phyloP scores from a whole-genome alignment of 257 asterid genomes.

The Ophiorrhiza pumila region DNA sequence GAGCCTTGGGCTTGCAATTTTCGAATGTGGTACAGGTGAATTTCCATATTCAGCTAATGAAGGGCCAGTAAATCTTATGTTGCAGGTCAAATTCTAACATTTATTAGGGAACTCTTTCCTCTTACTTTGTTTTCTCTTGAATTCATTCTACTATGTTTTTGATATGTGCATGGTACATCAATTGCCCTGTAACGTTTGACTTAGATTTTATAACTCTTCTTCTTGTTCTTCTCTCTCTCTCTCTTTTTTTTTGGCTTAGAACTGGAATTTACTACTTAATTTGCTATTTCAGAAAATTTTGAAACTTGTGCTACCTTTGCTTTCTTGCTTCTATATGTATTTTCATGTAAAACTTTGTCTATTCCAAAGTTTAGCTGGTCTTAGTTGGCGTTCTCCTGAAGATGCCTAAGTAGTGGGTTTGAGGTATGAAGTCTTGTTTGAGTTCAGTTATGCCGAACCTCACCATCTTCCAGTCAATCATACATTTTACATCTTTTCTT shows the following conservation, averaged over 20 bases:
- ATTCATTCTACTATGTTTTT: not conserved
- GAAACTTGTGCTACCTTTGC: not conserved
- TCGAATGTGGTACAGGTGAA: constrained; percentile 97
- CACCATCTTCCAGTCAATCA: not conserved
- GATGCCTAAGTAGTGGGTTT: not conserved
- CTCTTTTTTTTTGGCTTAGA: too few species aligned
- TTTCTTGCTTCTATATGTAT: not conserved
- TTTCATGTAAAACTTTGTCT: not conserved
- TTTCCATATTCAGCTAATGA: constrained; percentile 91
- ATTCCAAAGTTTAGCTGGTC: not conserved
- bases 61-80: constrained; percentile 98
- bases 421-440: not conserved
- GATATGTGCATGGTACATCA: not conserved
- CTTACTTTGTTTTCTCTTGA: not conserved
- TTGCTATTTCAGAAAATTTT: not conserved
- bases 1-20: constrained; percentile 99
- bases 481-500: too few species aligned
- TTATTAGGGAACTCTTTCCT: not conserved
- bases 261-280: not conserved
- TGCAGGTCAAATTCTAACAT: constrained; percentile 57
- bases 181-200: not conserved
- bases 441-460: not conserved
- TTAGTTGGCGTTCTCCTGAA: not conserved
- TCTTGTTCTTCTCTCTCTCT: too few species aligned
- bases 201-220: too few species aligned